Percentiles rank a stretch among this genome's conserved stretches.
Conservation (phyloP, 176 grass and related monocot genomes). For the Aegilops umbellulata region DNA sequence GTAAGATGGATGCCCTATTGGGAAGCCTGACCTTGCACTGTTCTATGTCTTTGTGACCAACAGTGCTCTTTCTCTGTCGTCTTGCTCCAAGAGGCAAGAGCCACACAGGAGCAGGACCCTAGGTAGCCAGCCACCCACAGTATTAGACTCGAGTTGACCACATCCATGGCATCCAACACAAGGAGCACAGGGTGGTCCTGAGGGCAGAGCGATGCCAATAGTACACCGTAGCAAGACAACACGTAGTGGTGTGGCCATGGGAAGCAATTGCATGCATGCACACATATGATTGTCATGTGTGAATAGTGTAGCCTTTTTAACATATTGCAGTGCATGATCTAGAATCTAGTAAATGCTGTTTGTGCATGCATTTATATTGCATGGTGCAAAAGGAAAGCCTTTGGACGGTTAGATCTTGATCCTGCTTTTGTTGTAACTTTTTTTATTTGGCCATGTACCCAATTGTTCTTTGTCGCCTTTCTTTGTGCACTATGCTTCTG, state of each 20-base stretch:
- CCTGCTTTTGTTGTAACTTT: not conserved
- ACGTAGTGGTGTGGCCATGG: constrained; percentile 14
- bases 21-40: constrained; percentile 5
- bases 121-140: not conserved
- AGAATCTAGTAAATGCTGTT: constrained; percentile 17
- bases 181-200: constrained; percentile 6
- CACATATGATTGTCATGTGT: not conserved
- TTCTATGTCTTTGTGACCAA: not conserved
- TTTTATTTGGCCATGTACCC: not conserved
- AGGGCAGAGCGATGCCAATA: not conserved
- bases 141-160: constrained; percentile 1
- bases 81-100: not conserved
- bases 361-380: not conserved
- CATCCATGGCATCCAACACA: not conserved
- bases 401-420: not conserved
- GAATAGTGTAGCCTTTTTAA: constrained; percentile 25
- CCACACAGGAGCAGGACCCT: constrained; percentile 3
- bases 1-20: not conserved
- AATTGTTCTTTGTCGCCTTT: not conserved
- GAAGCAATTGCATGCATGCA: not conserved
- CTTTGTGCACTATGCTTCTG: not conserved
- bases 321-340: not conserved
- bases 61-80: not conserved
- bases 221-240: not conserved
- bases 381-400: not conserved